These are phyloP conservation scores for Talaromyces verruculosus DNA, from an alignment of 2,329 filamentous ascomycete genomes.

Conservation along the genomic window DNA sequence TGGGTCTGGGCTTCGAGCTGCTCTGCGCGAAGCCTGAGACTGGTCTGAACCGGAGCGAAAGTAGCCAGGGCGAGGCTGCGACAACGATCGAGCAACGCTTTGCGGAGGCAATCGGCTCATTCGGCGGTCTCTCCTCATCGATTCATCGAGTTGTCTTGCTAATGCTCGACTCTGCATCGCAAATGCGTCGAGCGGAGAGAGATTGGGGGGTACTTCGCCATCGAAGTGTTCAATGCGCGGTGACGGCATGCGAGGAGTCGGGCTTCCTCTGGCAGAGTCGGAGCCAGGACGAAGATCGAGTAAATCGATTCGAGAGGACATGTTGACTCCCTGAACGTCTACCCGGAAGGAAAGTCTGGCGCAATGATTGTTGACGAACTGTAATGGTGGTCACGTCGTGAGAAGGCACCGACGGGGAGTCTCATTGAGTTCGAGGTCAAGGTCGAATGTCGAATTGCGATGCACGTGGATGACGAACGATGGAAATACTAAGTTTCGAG, in stretches of 20 bases:
- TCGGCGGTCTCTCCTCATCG: conserved; percentile 68
- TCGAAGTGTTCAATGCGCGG: conserved; percentile 70
- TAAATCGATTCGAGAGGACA: conserved; percentile 17
- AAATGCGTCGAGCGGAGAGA: conserved; percentile 94
- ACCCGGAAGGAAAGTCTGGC: not conserved
- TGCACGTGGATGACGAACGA: not conserved
- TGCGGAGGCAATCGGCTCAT: conserved; percentile 83
- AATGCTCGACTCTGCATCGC: conserved; percentile 86
- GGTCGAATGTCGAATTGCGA: not conserved
- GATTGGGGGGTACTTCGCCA: conserved; percentile 75
- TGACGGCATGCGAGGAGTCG: conserved; percentile 43
- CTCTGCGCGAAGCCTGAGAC: conserved; percentile 31
- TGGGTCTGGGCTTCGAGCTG: conserved; percentile 41
- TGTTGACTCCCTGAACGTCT: not conserved
- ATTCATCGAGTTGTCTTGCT: conserved; percentile 81
- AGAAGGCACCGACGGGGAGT: conserved; percentile 1
- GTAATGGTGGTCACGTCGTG: conserved; percentile 6
- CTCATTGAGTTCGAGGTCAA: not conserved
- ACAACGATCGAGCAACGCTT: conserved; percentile 79
- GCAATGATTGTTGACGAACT: not conserved
- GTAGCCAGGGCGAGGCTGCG: conserved; percentile 73
- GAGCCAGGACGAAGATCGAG: conserved; percentile 13
- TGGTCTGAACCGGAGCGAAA: conserved; percentile 69
- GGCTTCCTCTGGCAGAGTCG: conserved; percentile 13
- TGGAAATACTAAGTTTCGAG: not conserved